phyloP scores from a whole-genome alignment of 2,329 filamentous ascomycete species.

The Fusarium concolor region DNA sequence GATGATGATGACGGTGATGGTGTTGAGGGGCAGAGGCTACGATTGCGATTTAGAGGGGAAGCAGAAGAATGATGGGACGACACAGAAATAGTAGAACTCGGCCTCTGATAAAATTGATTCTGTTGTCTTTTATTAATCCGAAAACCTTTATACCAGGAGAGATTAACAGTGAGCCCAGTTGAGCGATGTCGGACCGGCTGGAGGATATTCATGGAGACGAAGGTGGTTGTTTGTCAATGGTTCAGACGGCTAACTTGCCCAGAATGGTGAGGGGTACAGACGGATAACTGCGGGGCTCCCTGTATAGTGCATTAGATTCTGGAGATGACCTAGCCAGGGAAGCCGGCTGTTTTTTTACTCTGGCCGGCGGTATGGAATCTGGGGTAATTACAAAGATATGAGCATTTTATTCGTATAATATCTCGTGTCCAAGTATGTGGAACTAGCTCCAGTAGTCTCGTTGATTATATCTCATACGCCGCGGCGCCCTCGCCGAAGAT shows the following conservation, averaged over 20 bases:
- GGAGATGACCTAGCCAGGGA: neutral
- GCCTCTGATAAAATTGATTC: neutral
- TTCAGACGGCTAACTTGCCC: constrained; percentile 7
- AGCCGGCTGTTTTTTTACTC: too few relatives aligned
- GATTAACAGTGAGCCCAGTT: neutral
- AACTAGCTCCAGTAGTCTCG: neutral
- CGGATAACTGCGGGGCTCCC: constrained; percentile 42
- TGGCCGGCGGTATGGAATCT: neutral
- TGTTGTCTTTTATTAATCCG: neutral
- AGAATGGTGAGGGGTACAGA: neutral
- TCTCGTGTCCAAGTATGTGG: neutral
- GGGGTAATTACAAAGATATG: neutral
- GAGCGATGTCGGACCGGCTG: constrained; percentile 42
- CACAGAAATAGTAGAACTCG: neutral
- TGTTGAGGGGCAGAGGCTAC: constrained; percentile 16
- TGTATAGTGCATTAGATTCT: neutral
- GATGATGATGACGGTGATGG: constrained; percentile 7
- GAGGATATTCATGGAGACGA: constrained; percentile 28
- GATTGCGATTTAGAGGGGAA: constrained; percentile 8
- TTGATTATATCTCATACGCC: constrained; percentile 64
- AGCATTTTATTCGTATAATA: neutral
- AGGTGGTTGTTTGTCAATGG: constrained; percentile 1
- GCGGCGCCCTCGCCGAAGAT: constrained; percentile 76
- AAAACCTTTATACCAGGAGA: neutral
- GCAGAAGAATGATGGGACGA: neutral